A percentile compares a stretch with the other conserved stretches of the same genome.
These are phyloP conservation scores for Acanthamoeba healyi DNA, from an alignment of 208 protist genomes.

Conservation along the genomic window DNA sequence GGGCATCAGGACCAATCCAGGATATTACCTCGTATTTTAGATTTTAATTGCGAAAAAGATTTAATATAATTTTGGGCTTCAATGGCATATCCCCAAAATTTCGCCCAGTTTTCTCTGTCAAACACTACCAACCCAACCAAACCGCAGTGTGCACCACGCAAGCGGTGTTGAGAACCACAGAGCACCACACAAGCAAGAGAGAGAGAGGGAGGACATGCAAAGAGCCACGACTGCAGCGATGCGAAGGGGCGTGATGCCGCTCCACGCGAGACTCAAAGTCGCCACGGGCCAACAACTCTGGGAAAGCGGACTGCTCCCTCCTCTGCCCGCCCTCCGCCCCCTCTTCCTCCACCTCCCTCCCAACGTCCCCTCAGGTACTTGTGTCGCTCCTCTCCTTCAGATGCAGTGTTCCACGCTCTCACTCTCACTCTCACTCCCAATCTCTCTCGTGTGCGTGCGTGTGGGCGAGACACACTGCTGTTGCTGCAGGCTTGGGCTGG, in stretches of 20 bases:
- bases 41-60: too few species aligned
- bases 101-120: too few species aligned
- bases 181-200: too few species aligned
- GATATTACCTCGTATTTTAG: too few species aligned
- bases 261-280: not conserved
- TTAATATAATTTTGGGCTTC: too few species aligned
- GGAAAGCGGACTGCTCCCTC: not conserved
- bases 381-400: not conserved
- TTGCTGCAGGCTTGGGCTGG: not conserved
- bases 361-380: not conserved
- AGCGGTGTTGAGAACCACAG: too few species aligned
- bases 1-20: too few species aligned
- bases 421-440: not conserved
- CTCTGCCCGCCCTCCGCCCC: not conserved
- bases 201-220: not conserved
- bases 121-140: too few species aligned
- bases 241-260: not conserved
- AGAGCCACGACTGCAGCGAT: not conserved
- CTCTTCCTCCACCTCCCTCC: slow-evolving; percentile 36
- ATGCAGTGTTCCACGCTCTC: not conserved
- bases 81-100: too few species aligned
- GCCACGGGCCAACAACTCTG: not conserved
- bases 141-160: too few species aligned
- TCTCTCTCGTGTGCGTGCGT: too few species aligned
- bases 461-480: too few species aligned